A percentile compares a stretch with the other conserved stretches of the same genome.
Evolutionary conservation across 176 grass and related monocot species (phyloP).

Genomic region (Carex parvula): DNA sequence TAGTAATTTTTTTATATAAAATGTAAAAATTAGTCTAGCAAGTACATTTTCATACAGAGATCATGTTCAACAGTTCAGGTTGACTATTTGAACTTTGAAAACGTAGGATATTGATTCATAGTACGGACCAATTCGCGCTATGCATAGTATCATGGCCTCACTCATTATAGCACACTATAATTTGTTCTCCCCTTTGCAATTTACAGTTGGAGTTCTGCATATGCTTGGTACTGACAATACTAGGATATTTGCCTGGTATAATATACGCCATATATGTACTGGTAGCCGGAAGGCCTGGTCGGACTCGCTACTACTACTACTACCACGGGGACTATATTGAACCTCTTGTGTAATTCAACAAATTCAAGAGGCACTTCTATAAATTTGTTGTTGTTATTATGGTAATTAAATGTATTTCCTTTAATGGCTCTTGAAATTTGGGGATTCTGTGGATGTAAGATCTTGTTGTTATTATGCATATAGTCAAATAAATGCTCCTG

Average conservation of each 20-base stretch:
- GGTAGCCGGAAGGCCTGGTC: background rate
- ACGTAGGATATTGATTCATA: no score
- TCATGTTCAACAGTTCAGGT: no score
- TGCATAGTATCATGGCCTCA: no score
- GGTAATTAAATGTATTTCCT: background rate
- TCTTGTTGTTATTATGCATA: background rate
- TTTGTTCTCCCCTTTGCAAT: background rate
- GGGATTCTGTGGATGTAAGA: background rate
- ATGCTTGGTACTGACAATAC: slow-evolving; percentile 28
- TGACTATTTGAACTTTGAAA: no score
- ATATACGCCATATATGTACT: slow-evolving; percentile 27
- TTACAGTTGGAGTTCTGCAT: slow-evolving; percentile 28
- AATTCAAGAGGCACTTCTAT: background rate
- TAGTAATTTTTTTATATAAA: no score
- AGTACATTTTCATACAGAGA: no score
- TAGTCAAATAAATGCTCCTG: background rate
- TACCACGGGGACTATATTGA: slow-evolving; percentile 12
- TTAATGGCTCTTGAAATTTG: background rate
- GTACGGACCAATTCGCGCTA: no score
- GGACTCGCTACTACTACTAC: slow-evolving; percentile 1
- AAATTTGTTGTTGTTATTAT: background rate
- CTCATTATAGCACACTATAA: background rate
- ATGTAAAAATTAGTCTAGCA: no score
- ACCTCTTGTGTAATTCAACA: slow-evolving; percentile 20
- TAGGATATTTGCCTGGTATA: slow-evolving; percentile 27